Base-by-base conservation (phyloP, 2,329 filamentous ascomycete genomes). In the Aspergillus quadrilineatus region DNA sequence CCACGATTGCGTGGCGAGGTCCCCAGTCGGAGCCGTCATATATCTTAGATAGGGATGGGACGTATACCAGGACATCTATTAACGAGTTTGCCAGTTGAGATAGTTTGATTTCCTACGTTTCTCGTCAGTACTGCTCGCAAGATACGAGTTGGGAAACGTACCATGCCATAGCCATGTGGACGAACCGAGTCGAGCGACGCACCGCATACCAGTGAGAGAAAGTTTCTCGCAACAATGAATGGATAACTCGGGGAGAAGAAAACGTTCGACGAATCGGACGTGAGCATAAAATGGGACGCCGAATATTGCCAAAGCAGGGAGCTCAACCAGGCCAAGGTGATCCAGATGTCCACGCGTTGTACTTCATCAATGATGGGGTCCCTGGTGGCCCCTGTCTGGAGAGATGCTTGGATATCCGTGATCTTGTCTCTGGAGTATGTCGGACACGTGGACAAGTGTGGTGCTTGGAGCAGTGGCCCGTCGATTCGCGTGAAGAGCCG, bases 131-230 rank as follows among this genome's bases (percentile, higher is more conserved):
- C 14, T 7, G 36, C 10, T 17, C 17, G 17, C 17, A 17, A 2
- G 17, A 17, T 17, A 17, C 17, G 17, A 17, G 17, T 17, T 17
- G 17, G 17, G 17, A 17, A 17, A 17, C 53, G 5, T 56, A 51
- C 53, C 53, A 56, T 56, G 22, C 53, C 53, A 47, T 56, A 56
- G 12, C 53, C 53, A 22, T 51, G 53, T 6, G 53, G 53, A 5
- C 53, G 53, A 22, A 56, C 42, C 14, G 53, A 56, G 34, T 56
- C 53, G 6, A 51, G n/a, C 28, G 53, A 56, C 10, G 47, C 48
- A 6, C 15, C 32, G 42, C 47, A 51, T 32, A 56, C 42, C 22
- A 51, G 14, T 3, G 41, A 41, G 4, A 56, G 53, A 17, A 56
- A 51, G 17, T 47, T 50, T 12, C 34, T 51, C 34, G 48, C 53